A percentile compares a stretch with the other conserved stretches of the same genome.
These are phyloP conservation scores for Tricholoma furcatifolium DNA, from an alignment of 768 basidiomycete genomes.

Conservation along the genomic window DNA sequence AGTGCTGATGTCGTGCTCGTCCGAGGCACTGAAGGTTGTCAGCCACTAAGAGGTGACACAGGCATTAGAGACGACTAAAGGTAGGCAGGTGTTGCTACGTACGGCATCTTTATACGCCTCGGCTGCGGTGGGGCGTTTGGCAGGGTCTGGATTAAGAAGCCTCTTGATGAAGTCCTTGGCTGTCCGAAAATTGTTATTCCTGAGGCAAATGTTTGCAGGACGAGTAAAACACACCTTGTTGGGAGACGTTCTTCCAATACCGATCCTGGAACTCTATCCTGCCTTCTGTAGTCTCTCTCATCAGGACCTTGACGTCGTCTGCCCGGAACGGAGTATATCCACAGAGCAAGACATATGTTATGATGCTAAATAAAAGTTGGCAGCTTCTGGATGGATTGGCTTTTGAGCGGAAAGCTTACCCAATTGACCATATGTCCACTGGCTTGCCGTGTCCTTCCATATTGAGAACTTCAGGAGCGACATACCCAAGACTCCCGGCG, in stretches of 20 bases:
- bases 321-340: conserved; percentile 95
- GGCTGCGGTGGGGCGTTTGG: conserved; percentile 66
- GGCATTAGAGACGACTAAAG: background rate
- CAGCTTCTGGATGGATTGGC: background rate
- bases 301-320: conserved; percentile 70
- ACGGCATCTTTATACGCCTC: conserved; percentile 72
- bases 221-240: conserved; percentile 49
- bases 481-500: conserved; percentile 85
- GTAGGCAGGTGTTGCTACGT: conserved; percentile 17
- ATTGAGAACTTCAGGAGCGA: conserved; percentile 85
- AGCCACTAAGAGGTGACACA: conserved; percentile 55
- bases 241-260: conserved; percentile 91
- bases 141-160: conserved; percentile 71
- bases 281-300: conserved; percentile 82
- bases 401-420: conserved; percentile 45
- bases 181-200: conserved; percentile 24
- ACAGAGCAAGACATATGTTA: conserved; percentile 92
- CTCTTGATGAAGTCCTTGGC: conserved; percentile 83
- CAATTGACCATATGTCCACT: conserved; percentile 93
- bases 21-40: conserved; percentile 59
- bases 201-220: background rate
- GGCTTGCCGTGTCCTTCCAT: conserved; percentile 87
- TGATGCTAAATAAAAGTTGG: conserved; percentile 53
- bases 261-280: conserved; percentile 89
- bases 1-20: conserved; percentile 69